Evolutionary conservation across 2,329 filamentous ascomycete genomes (phyloP).

Genomic region (Pestalotiopsis sp.): DNA sequence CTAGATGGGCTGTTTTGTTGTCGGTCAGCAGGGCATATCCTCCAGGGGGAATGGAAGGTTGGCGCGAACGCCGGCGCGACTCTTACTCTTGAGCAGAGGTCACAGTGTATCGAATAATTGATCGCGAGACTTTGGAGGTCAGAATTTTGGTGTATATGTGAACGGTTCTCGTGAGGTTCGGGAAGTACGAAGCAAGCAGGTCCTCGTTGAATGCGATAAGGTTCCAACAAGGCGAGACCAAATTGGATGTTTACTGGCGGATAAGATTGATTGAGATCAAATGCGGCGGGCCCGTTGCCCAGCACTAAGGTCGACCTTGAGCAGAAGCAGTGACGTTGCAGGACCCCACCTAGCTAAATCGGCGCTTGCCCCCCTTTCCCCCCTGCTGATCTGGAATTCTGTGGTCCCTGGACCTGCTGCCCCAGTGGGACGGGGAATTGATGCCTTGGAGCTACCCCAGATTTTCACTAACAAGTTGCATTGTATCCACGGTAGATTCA

Average conservation of each 20-base stretch:
- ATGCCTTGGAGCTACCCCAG: too few relatives aligned
- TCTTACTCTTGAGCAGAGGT: not conserved
- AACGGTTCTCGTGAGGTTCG: not conserved
- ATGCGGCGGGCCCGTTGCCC: not conserved
- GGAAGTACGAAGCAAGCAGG: not conserved
- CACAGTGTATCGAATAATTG: not conserved
- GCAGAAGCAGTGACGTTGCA: constrained; percentile 8
- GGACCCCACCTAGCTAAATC: not conserved
- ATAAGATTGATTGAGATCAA: not conserved
- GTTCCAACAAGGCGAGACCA: not conserved
- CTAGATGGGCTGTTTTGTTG: not conserved
- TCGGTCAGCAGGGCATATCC: constrained; percentile 8
- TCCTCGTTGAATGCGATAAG: too few relatives aligned
- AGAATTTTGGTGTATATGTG: not conserved
- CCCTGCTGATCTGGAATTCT: not conserved
- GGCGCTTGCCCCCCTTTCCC: not conserved
- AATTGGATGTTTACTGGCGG: constrained; percentile 7
- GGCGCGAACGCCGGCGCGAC: not conserved
- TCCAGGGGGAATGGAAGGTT: not conserved
- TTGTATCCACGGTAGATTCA: not conserved
- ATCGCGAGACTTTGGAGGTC: not conserved
- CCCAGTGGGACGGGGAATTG: not conserved
- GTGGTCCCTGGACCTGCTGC: not conserved
- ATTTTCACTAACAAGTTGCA: too few relatives aligned
- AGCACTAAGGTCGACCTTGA: not conserved